phyloP scores from a whole-genome alignment of 208 protist genomes.

The Leishmania lainsoni region DNA sequence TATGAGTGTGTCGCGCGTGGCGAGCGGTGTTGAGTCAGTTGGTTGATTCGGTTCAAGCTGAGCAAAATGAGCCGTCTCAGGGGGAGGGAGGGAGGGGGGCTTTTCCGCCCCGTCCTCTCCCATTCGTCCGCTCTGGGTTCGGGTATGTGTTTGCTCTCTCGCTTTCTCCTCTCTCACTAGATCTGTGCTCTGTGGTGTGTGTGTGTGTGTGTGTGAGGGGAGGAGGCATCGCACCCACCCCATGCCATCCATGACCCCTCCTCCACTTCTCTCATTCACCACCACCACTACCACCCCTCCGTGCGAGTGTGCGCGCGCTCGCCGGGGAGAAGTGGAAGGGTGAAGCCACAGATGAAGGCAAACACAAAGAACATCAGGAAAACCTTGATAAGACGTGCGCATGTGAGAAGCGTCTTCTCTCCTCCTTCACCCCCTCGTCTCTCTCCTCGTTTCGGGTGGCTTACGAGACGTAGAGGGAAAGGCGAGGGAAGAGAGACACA shows the following conservation, averaged over 20 bases:
- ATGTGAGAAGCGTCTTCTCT: not conserved
- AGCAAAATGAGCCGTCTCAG: too few species aligned
- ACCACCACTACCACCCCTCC: not conserved
- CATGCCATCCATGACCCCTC: not conserved
- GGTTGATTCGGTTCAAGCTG: too few species aligned
- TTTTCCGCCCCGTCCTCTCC: too few species aligned
- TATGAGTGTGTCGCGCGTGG: too few species aligned
- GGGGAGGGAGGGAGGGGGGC: too few species aligned
- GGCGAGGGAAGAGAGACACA: not conserved
- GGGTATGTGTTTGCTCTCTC: too few species aligned
- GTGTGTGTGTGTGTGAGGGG: not conserved
- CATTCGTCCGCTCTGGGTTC: too few species aligned
- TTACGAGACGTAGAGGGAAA: not conserved
- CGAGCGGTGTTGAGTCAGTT: too few species aligned
- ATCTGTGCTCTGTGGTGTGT: too few species aligned
- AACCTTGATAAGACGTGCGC: not conserved
- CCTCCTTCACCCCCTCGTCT: not conserved
- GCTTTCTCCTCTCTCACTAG: too few species aligned
- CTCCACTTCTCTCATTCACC: not conserved
- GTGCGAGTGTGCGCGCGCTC: not conserved
- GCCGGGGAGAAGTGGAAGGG: not conserved
- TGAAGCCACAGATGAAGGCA: not conserved
- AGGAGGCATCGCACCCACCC: not conserved
- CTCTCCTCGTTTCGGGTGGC: not conserved
- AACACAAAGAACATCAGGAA: not conserved